Evolutionary conservation across 2,329 filamentous ascomycete species (phyloP), one percentile per base, ranked within the genome.

Genomic region (Daldinia eschscholtzii): DNA sequence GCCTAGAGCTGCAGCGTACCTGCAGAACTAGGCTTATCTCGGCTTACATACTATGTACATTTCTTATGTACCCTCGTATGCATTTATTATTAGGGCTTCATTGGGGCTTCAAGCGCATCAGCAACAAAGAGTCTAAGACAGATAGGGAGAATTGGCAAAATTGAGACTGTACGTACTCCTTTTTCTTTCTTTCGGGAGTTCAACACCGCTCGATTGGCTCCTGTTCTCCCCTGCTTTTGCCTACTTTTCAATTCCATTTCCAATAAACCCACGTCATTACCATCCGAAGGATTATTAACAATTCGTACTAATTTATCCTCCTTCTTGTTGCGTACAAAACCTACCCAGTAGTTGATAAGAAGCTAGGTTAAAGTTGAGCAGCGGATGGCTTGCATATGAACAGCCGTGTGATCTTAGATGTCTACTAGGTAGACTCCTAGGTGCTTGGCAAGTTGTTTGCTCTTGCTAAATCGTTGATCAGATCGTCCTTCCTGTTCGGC

Each of bases 401-500:
- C 42, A 37, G 56, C 52, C 33, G 37, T 46, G 56, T 53, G 66
- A 69, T 71, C 65, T 68, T 18, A 56, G 66, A 69, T 65, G 57
- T 2, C 61, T 46, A n/a, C n/a, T n/a, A n/a, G n/a, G n/a, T n/a
- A 23, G 20, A 23, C 20, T 71, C 65, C 65, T 15, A 56, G 66
- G 66, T 65, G 57, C 10, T 53, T 44, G 59, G 39, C 35, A 62
- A 65, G 35, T 23, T 23, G 20, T 57, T 39, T 44, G 23, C 56
- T 41, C 37, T 55, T 60, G 60, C 28, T 71, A 63, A 62, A 71
- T 71, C 66, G 61, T 52, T 69, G 63, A 69, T 71, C 62, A 57
- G 60, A 67, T 67, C 68, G 57, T 71, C 64, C n/a, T 57, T 39
- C 62, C 26, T 30, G 15, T 41, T 50, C 68, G 61, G 65, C 46